Percentiles rank a stretch among this genome's conserved stretches.
phyloP scores from a whole-genome alignment of 2,329 filamentous ascomycete species.

The Calonectria fujianensis region DNA sequence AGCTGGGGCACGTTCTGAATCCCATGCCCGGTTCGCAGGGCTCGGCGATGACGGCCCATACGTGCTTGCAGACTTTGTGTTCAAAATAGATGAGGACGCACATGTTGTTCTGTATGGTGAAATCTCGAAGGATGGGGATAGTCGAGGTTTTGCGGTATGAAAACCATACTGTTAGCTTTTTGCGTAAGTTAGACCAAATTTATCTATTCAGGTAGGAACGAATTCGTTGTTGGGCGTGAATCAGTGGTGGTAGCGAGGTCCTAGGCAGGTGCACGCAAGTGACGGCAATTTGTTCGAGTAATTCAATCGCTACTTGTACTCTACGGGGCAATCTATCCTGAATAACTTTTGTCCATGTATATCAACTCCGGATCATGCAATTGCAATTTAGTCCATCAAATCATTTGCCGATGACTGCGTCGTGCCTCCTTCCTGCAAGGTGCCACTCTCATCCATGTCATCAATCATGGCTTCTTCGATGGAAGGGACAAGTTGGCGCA shows the following conservation, averaged over 20 bases:
- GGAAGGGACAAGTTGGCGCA: slow-evolving; percentile 62
- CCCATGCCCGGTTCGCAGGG: slow-evolving; percentile 70
- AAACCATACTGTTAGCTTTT: neutral
- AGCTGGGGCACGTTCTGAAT: slow-evolving; percentile 68
- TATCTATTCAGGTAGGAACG: neutral
- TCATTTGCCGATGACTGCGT: slow-evolving; percentile 57
- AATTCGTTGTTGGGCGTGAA: neutral
- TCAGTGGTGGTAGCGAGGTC: neutral
- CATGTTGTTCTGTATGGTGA: slow-evolving; percentile 59
- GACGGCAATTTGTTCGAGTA: neutral
- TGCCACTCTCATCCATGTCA: slow-evolving; percentile 56
- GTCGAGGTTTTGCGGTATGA: too few relatives aligned
- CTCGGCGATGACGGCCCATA: slow-evolving; percentile 69
- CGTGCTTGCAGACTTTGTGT: slow-evolving; percentile 70
- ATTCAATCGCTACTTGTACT: slow-evolving; percentile 14
- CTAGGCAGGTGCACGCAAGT: neutral
- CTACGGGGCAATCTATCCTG: slow-evolving; percentile 13
- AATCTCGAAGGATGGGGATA: too few relatives aligned
- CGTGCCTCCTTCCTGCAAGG: slow-evolving; percentile 54
- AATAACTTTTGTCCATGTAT: neutral
- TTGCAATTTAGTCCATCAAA: slow-evolving; percentile 31
- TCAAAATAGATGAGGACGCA: slow-evolving; percentile 69
- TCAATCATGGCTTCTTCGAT: slow-evolving; percentile 54
- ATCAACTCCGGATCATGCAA: slow-evolving; percentile 29
- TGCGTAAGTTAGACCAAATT: neutral